Evolutionary conservation across 2,329 filamentous ascomycete species (phyloP), one percentile per base, ranked within the genome.

Genomic region (Aureobasidium sp.): DNA sequence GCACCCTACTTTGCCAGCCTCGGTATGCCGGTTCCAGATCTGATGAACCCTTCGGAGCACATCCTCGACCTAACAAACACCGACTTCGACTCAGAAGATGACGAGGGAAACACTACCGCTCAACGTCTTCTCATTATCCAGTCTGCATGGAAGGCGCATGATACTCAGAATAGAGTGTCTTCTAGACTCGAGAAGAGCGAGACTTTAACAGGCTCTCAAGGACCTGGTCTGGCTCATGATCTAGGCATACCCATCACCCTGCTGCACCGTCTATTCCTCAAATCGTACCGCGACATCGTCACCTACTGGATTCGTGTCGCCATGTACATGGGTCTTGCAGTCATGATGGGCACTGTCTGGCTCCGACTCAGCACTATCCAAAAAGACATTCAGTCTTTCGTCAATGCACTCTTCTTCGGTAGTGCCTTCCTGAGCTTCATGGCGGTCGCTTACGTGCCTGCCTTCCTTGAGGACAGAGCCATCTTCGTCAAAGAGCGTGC

Each of bases 341-440:
- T 93, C 66, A 86, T 93, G 82, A 91, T 91, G 86, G 90, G 90
- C 2, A 94, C 90, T 0, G 88, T 95, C 7, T 95, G 88, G 85
- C 75, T 94, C n/a, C 83, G 89, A 2, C 79, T 95, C 1, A 74
- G 79, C 3, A 78, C 85, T 0, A 75, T 79, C 0, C 90, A 94
- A 70, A 77, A 81, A 48, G 85, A 87, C 62, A 93, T 95, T 65
- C 86, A 90, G 67, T 84, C 89, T 0, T 87, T 89, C 66, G 89
- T 85, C 71, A 95, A 94, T 69, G 88, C 88, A 22, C 87, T 94
- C 65, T 78, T 79, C 73, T 79, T 78, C 68, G 75, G 76, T 53
- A 74, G 73, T 29, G 77, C 77, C 5, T 79, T 79, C 71, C 77
- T 79, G 75, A 75, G 72, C 29, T 79, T 79, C 72, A 79, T 79